A percentile compares a stretch with the other conserved stretches of the same genome.
Evolutionary conservation across 768 basidiomycete genomes (phyloP).

Genomic region (Suillus variegatus): DNA sequence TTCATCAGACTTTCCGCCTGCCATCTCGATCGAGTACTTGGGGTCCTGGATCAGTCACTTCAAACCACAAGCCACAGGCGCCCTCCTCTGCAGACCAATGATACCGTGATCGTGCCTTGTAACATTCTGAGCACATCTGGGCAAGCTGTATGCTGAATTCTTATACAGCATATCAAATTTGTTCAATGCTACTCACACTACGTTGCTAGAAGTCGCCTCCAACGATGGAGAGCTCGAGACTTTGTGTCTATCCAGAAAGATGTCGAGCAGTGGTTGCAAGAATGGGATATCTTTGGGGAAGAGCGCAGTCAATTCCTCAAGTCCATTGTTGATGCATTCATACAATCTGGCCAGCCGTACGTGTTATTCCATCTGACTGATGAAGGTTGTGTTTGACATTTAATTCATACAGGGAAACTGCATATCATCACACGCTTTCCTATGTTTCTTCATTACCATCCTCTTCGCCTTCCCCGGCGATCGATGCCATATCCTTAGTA

Average conservation of each 20-base stretch:
- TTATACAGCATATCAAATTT: too few species aligned
- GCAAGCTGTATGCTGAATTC: too few species aligned
- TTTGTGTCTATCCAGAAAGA: conserved; percentile 59
- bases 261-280: conserved; percentile 74
- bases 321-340: conserved; percentile 57
- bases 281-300: conserved; percentile 67
- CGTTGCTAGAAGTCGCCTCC: too few species aligned
- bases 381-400: not conserved
- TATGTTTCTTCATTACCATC: conserved; percentile 63
- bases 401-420: conserved; percentile 42
- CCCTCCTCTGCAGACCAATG: too few species aligned
- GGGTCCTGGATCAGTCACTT: too few species aligned
- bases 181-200: too few species aligned
- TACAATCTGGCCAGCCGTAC: conserved; percentile 58
- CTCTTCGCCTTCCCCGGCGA: conserved; percentile 54
- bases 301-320: conserved; percentile 70
- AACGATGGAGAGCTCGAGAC: conserved; percentile 62
- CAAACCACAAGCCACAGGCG: too few species aligned
- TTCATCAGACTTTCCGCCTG: too few species aligned
- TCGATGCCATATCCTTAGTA: conserved; percentile 62
- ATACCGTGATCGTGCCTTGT: too few species aligned
- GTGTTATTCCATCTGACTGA: conserved; percentile 28
- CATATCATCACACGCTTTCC: conserved; percentile 66
- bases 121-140: too few species aligned
- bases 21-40: too few species aligned